Evolutionary conservation across 306 rosid genomes (phyloP).

Genomic region (Rosa rugosa): DNA sequence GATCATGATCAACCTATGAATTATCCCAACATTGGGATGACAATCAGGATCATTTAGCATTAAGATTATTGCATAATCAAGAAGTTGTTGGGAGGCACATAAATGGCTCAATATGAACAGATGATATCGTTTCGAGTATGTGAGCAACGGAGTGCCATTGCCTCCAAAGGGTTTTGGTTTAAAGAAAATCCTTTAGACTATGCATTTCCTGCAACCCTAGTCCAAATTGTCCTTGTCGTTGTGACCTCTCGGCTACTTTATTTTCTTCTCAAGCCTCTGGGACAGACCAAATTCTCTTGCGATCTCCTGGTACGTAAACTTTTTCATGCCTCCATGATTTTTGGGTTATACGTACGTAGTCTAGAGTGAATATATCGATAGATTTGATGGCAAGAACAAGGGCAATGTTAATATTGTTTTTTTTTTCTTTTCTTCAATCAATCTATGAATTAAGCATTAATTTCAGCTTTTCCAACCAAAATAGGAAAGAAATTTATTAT

Average conservation of each 20-base stretch:
- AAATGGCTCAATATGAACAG: neutral
- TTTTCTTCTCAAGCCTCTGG: slow-evolving; percentile 49
- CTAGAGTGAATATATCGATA: neutral
- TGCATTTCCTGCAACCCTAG: slow-evolving; percentile 33
- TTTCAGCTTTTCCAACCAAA: neutral
- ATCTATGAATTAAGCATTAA: neutral
- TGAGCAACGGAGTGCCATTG: too few species aligned
- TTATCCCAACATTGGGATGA: neutral
- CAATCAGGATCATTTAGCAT: neutral
- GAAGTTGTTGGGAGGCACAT: neutral
- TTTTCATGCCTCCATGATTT: neutral
- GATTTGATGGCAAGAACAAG: neutral
- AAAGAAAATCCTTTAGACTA: slow-evolving; percentile 39
- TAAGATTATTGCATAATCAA: neutral
- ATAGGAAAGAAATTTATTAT: neutral
- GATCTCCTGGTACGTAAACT: slow-evolving; percentile 26
- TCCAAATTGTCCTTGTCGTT: slow-evolving; percentile 24
- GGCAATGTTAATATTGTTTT: neutral
- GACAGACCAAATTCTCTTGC: slow-evolving; percentile 56
- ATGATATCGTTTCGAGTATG: neutral
- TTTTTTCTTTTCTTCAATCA: neutral
- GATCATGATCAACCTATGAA: slow-evolving; percentile 2
- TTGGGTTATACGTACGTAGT: neutral
- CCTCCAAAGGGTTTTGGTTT: slow-evolving; percentile 36
- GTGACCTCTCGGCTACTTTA: slow-evolving; percentile 11